A percentile compares a stretch with the other conserved stretches of the same genome.
phyloP scores from a whole-genome alignment of 2,329 filamentous ascomycete genomes.

The Drechmeria coniospora region DNA sequence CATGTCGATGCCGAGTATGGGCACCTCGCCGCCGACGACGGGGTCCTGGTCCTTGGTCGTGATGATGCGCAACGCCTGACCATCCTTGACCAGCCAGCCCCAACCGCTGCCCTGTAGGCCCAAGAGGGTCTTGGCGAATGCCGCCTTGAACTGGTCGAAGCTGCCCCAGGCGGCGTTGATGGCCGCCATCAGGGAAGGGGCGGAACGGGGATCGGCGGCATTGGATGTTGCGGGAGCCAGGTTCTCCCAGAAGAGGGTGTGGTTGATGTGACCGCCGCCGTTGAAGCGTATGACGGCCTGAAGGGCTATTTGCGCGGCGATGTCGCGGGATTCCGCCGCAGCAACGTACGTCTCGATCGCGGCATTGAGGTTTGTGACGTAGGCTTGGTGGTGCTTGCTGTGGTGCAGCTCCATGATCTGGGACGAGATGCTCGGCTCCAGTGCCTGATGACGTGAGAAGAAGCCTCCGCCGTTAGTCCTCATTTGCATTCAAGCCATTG shows the following conservation, averaged over 20 bases:
- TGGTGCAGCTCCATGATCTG: slow-evolving; percentile 77
- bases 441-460: slow-evolving; percentile 30
- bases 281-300: slow-evolving; percentile 69
- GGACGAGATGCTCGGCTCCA: slow-evolving; percentile 58
- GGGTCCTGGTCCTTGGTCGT: slow-evolving; percentile 83
- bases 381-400: slow-evolving; percentile 64
- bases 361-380: slow-evolving; percentile 61
- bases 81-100: slow-evolving; percentile 68
- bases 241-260: slow-evolving; percentile 85
- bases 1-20: slow-evolving; percentile 70
- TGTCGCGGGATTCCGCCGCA: slow-evolving; percentile 40
- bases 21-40: slow-evolving; percentile 46
- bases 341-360: slow-evolving; percentile 44
- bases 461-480: slow-evolving; percentile 11
- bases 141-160: slow-evolving; percentile 47
- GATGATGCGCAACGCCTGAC: slow-evolving; percentile 47
- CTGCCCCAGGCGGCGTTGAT: slow-evolving; percentile 55
- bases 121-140: slow-evolving; percentile 50
- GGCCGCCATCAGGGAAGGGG: slow-evolving; percentile 42
- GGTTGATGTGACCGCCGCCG: slow-evolving; percentile 85
- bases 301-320: slow-evolving; percentile 50
- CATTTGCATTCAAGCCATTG: slow-evolving; percentile 33
- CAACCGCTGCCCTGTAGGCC: slow-evolving; percentile 73
- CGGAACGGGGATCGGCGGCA: slow-evolving; percentile 37
- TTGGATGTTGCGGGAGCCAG: slow-evolving; percentile 44